A percentile compares a stretch with the other conserved stretches of the same genome.
Conservation (phyloP, 495 filamentous ascomycete genomes). For the Neurospora sp. region DNA sequence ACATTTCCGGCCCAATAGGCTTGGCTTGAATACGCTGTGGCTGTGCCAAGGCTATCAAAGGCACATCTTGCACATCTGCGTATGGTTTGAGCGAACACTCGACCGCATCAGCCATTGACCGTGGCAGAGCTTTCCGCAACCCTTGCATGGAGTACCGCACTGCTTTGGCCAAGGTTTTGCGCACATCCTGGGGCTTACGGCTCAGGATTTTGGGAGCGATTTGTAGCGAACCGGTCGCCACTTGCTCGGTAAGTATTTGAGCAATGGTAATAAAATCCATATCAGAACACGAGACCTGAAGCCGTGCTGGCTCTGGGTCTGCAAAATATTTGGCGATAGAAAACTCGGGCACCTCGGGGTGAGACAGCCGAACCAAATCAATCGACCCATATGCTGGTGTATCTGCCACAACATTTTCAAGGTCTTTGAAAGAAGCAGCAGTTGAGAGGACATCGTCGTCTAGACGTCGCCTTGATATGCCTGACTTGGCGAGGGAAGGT, state of each 20-base stretch:
- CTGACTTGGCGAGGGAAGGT: constrained; percentile 34
- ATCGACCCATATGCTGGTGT: constrained; percentile 26
- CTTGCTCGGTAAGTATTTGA: constrained; percentile 53
- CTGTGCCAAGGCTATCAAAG: constrained; percentile 30
- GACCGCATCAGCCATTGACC: constrained; percentile 23
- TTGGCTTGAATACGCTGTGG: constrained; percentile 36
- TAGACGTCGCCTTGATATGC: constrained; percentile 22
- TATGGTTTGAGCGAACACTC: constrained; percentile 36
- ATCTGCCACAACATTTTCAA: constrained; percentile 26
- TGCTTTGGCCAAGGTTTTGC: constrained; percentile 26
- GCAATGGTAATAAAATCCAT: constrained; percentile 46
- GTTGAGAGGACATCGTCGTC: constrained; percentile 39
- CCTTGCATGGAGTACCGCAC: constrained; percentile 31
- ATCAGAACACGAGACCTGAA: constrained; percentile 33
- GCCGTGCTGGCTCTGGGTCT: constrained; percentile 34
- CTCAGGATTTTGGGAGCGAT: constrained; percentile 3
- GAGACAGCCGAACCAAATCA: constrained; percentile 31
- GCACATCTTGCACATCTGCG: constrained; percentile 44
- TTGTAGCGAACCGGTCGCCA: constrained; percentile 35
- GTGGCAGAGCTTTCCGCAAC: constrained; percentile 28
- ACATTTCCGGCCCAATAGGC: constrained; percentile 26
- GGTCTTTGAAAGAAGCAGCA: constrained; percentile 38
- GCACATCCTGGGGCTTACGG: constrained; percentile 11
- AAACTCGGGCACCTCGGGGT: constrained; percentile 29
- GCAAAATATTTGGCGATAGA: constrained; percentile 40